Evolutionary conservation across 768 basidiomycete species (phyloP).

Genomic region (Auricularia heimuer): DNA sequence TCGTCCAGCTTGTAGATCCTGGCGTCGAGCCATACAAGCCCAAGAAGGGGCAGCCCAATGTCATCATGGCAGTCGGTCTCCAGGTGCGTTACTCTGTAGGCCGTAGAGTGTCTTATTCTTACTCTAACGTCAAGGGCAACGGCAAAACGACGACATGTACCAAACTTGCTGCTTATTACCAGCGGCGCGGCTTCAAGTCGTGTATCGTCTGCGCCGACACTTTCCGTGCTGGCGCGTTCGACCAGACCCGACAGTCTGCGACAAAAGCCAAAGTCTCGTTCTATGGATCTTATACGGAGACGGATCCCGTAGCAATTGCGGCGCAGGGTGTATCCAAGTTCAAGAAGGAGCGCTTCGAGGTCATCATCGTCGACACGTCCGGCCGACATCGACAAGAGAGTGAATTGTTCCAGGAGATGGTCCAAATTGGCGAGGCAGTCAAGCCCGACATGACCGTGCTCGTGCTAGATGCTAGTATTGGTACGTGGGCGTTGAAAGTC

Average conservation of each 20-base stretch:
- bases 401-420: conserved; percentile 97
- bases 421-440: conserved; percentile 88
- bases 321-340: conserved; percentile 93
- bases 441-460: conserved; percentile 94
- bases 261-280: conserved; percentile 98
- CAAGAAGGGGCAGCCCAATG: conserved; percentile 85
- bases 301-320: conserved; percentile 92
- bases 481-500: conserved; percentile 19
- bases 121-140: conserved; percentile 55
- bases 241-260: conserved; percentile 97
- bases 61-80: conserved; percentile 96
- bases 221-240: conserved; percentile 98
- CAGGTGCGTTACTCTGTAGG: conserved; percentile 44
- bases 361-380: conserved; percentile 97
- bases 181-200: conserved; percentile 92
- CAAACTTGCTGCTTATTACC: conserved; percentile 95
- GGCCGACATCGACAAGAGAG: conserved; percentile 96
- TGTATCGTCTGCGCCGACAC: conserved; percentile 98
- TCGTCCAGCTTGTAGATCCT: conserved; percentile 90
- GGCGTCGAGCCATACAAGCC: conserved; percentile 94
- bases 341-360: conserved; percentile 96
- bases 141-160: conserved; percentile 99
- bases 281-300: conserved; percentile 98
- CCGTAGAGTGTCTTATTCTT: conserved; percentile 1
- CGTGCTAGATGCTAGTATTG: conserved; percentile 94